These are phyloP conservation scores for Amphibolis antarctica DNA, from an alignment of 106 monocot species.

Conservation along the genomic window DNA sequence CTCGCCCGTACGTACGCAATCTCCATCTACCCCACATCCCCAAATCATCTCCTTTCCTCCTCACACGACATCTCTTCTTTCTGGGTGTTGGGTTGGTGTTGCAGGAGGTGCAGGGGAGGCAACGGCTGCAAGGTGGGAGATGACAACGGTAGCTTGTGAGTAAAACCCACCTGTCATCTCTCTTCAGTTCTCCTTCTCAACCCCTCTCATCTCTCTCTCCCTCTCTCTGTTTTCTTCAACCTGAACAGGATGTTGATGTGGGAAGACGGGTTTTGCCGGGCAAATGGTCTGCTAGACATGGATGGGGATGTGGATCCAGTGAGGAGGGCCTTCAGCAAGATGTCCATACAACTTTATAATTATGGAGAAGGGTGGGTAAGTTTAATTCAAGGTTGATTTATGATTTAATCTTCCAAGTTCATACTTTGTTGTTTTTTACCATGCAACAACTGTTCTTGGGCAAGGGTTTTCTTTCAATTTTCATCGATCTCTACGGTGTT, in stretches of 20 bases:
- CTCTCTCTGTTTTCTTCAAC: background rate
- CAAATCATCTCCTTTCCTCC: background rate
- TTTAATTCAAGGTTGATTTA: background rate
- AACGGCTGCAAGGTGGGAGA: constrained; percentile 95
- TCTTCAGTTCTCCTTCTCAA: background rate
- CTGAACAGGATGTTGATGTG: constrained; percentile 79
- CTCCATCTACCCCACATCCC: background rate
- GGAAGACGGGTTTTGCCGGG: constrained; percentile 88
- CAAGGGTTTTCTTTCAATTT: background rate
- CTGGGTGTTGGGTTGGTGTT: background rate
- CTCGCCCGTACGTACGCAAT: constrained; percentile 50
- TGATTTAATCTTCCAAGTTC: no score
- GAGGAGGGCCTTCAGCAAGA: constrained; percentile 89
- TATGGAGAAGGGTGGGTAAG: constrained; percentile 98
- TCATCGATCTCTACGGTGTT: no score
- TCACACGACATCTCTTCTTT: background rate
- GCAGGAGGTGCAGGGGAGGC: constrained; percentile 75
- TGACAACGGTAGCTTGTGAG: constrained; percentile 89
- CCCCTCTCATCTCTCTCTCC: no score
- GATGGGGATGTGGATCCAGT: constrained; percentile 75
- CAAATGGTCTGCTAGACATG: constrained; percentile 56
- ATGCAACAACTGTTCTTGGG: background rate
- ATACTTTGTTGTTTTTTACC: no score
- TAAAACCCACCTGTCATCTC: constrained; percentile 3
- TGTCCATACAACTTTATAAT: constrained; percentile 95